Base-by-base conservation (phyloP, 73 alveolate species). In the Stentor roeselii region DNA sequence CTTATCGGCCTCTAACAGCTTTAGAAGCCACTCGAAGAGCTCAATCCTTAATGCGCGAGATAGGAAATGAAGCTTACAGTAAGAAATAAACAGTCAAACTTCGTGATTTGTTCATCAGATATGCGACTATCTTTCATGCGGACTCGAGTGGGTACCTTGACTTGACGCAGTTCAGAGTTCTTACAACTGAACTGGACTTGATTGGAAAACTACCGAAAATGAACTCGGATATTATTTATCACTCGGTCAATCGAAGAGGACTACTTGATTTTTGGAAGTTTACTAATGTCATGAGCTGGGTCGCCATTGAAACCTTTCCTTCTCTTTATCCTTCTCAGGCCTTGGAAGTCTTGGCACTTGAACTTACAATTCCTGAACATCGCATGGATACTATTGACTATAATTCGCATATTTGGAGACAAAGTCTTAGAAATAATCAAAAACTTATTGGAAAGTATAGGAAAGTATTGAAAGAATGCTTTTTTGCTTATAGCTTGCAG, bases 201-300 rank as follows among this genome's bases (percentile, higher is more conserved):
- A 67, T 21, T 32, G 11, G 41, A 14, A 21, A 67, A 67, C 14
- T 67, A 27, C 41, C 80, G 3, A 67, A 21, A 21, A 27, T 32
- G 15, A 32, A 67, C 34, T 21, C 80, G 14, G 80, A 67, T 21
- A 32, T 67, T 1, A 32, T 67, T 1, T 67, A 67, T 40, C 80
- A 67, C 34, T n/a, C n/a, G n/a, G 80, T 67, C 11, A 67, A 67
- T 67, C 37, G 37, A 67, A 67, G 80, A 67, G 80, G 80, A 32
- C 37, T 67, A 21, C 41, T 67, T 36, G 37, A 67, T 67, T 67
- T 67, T 34, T 67, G 80, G 80, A 67, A 67, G 34, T 67, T 67
- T 32, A 67, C 37, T 21, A 67, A 67, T 21, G 80, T 67, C 41
- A 67, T 67, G 80, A 67, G 37, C 11, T 21, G n/a, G 37, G 41